Evolutionary conservation across 2,329 filamentous ascomycete genomes (phyloP).

Genomic region (Pseudodiploospora longispora): DNA sequence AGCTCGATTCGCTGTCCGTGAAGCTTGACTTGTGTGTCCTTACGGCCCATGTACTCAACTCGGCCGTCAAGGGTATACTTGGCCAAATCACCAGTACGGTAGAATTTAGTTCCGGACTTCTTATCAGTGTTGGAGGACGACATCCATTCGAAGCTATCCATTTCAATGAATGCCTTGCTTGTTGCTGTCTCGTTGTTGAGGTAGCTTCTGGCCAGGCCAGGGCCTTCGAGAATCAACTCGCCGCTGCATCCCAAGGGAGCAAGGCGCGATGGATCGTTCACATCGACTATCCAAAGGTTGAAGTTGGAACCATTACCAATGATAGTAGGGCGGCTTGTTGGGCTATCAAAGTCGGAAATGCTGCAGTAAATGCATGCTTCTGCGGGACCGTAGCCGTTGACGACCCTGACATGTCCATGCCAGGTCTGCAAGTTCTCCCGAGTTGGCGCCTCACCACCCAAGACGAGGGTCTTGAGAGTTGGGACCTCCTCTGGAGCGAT

Average conservation of each 20-base stretch:
- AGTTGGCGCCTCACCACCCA: slow-evolving; percentile 11
- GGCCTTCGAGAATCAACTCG: slow-evolving; percentile 19
- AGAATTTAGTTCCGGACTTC: slow-evolving; percentile 16
- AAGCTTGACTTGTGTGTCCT: slow-evolving; percentile 50
- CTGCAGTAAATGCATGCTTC: not conserved
- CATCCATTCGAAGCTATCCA: slow-evolving; percentile 33
- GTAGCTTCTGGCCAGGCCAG: slow-evolving; percentile 15
- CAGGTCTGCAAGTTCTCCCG: slow-evolving; percentile 4
- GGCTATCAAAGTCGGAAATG: not conserved
- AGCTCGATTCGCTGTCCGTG: slow-evolving; percentile 49
- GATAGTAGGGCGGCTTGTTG: not conserved
- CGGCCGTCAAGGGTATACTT: slow-evolving; percentile 30
- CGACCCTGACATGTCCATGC: slow-evolving; percentile 5
- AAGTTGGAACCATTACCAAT: slow-evolving; percentile 2
- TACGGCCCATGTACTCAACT: slow-evolving; percentile 39
- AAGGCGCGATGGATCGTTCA: slow-evolving; percentile 11
- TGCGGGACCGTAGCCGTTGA: slow-evolving; percentile 13
- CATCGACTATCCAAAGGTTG: slow-evolving; percentile 14
- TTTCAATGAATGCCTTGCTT: slow-evolving; percentile 19
- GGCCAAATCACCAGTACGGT: slow-evolving; percentile 40
- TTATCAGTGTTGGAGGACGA: not conserved
- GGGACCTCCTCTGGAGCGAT: slow-evolving; percentile 10
- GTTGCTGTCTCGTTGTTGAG: slow-evolving; percentile 14
- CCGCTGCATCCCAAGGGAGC: slow-evolving; percentile 13
- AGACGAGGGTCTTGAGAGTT: slow-evolving; percentile 4